Percentiles rank a stretch among this genome's conserved stretches.
Conservation (phyloP, 176 grass and related monocot species). For the Paspalum vaginatum region DNA sequence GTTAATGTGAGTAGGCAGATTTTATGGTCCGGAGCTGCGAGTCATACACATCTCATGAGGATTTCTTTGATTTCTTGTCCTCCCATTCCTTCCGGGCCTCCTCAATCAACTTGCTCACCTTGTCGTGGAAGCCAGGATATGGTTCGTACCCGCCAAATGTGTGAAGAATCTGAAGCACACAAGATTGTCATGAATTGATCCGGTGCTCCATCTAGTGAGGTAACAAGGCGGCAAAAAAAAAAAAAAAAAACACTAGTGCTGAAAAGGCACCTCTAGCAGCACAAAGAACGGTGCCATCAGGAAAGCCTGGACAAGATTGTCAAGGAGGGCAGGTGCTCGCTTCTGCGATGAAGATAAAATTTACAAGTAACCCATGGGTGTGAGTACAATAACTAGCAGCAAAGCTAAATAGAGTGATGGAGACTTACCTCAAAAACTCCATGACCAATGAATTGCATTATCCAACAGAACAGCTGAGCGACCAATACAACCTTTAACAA, state of each 20-base stretch:
- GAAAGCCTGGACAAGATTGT: slow-evolving; percentile 90
- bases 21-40: neutral
- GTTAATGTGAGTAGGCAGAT: neutral
- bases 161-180: slow-evolving; percentile 61
- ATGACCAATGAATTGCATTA: slow-evolving; percentile 90
- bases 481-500: slow-evolving; percentile 74
- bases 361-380: slow-evolving; percentile 1
- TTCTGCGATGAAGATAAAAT: slow-evolving; percentile 50
- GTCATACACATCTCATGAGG: slow-evolving; percentile 38
- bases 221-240: neutral
- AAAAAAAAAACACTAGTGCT: neutral
- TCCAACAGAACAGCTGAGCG: slow-evolving; percentile 87
- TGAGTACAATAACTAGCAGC: neutral
- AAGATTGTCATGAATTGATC: slow-evolving; percentile 4
- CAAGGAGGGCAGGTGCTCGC: slow-evolving; percentile 82
- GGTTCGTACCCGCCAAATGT: slow-evolving; percentile 73
- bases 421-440: slow-evolving; percentile 87
- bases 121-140: slow-evolving; percentile 80
- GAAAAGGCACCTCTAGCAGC: slow-evolving; percentile 72
- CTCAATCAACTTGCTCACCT: slow-evolving; percentile 68
- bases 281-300: slow-evolving; percentile 98
- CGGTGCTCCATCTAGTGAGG: neutral
- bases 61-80: slow-evolving; percentile 70
- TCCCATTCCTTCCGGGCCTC: slow-evolving; percentile 67
- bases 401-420: neutral